These are phyloP conservation scores for Metarhizium brunneum DNA, from an alignment of 2,329 filamentous ascomycete species.

Conservation along the genomic window DNA sequence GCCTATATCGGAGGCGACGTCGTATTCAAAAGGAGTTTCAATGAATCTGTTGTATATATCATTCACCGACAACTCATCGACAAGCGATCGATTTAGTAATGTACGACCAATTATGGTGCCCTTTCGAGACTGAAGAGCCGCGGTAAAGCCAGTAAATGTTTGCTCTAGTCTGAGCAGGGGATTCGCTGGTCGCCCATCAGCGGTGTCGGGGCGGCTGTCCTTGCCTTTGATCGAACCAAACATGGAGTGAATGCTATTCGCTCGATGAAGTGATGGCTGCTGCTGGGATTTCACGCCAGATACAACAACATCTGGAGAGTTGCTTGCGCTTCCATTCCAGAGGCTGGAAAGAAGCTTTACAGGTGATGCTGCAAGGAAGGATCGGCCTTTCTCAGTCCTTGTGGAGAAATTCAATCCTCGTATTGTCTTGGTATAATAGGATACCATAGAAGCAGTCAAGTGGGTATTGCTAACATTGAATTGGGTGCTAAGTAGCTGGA, in stretches of 20 bases:
- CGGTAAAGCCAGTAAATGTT: conserved; percentile 73
- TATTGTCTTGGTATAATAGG: conserved; percentile 69
- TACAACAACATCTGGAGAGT: conserved; percentile 16
- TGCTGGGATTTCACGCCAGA: conserved; percentile 29
- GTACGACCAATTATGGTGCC: conserved; percentile 76
- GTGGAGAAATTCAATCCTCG: conserved; percentile 54
- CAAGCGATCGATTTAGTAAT: conserved; percentile 58
- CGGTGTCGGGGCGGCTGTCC: conserved; percentile 24
- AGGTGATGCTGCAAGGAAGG: conserved; percentile 72
- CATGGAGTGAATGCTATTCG: conserved; percentile 43
- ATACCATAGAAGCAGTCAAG: conserved; percentile 60
- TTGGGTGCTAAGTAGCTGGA: conserved; percentile 61
- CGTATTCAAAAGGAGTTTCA: conserved; percentile 71
- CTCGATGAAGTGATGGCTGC: conserved; percentile 29
- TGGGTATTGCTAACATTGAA: conserved; percentile 57
- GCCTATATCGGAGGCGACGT: conserved; percentile 63
- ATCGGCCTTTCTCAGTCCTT: conserved; percentile 54
- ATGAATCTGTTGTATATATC: conserved; percentile 84
- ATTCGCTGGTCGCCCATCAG: conserved; percentile 50
- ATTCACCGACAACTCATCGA: conserved; percentile 74
- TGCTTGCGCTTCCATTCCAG: conserved; percentile 51
- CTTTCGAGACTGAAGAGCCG: conserved; percentile 74
- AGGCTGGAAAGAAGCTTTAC: conserved; percentile 85
- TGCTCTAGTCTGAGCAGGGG: conserved; percentile 70
- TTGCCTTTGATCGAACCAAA: conserved; percentile 44